These are phyloP conservation scores for Flueggea neowawraea DNA, from an alignment of 441 rosid genomes.

Conservation along the genomic window DNA sequence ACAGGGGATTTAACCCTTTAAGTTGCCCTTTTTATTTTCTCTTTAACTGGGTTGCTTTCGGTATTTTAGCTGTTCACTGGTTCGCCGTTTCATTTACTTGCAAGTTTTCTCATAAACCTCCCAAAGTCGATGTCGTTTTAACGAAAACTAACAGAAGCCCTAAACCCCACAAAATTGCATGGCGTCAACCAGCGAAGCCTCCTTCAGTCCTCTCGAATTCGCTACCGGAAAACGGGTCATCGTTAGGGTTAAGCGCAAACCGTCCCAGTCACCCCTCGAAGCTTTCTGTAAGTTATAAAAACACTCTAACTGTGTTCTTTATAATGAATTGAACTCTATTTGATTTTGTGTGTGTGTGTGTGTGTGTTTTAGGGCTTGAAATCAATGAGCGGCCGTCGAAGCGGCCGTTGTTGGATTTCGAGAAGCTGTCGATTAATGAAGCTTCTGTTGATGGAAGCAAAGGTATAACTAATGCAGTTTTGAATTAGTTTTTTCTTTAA, in stretches of 20 bases:
- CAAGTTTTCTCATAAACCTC: not conserved
- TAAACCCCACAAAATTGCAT: slow-evolving; percentile 19
- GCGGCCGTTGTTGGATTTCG: slow-evolving; percentile 54
- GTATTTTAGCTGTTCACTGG: no score
- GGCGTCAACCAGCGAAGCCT: slow-evolving; percentile 44
- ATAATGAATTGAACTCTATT: not conserved
- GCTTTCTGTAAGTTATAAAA: slow-evolving; percentile 60
- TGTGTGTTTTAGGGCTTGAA: slow-evolving; percentile 67
- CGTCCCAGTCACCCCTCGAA: slow-evolving; percentile 48
- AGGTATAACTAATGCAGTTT: slow-evolving; percentile 25
- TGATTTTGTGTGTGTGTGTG: not conserved
- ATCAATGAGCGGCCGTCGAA: slow-evolving; percentile 80
- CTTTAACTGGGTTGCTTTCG: no score
- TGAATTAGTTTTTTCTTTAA: no score
- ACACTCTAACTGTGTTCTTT: not conserved
- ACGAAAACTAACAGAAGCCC: no score
- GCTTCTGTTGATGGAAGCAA: slow-evolving; percentile 27
- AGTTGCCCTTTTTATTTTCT: no score
- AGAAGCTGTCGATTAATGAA: slow-evolving; percentile 52
- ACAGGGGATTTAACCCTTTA: no score
- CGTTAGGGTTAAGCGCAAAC: slow-evolving; percentile 89
- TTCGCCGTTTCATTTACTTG: no score
- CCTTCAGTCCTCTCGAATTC: slow-evolving; percentile 21
- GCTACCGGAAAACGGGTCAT: slow-evolving; percentile 55
- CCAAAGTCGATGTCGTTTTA: not conserved